phyloP scores from a whole-genome alignment of 257 asterid species.

The Nyctanthes arbortristis region DNA sequence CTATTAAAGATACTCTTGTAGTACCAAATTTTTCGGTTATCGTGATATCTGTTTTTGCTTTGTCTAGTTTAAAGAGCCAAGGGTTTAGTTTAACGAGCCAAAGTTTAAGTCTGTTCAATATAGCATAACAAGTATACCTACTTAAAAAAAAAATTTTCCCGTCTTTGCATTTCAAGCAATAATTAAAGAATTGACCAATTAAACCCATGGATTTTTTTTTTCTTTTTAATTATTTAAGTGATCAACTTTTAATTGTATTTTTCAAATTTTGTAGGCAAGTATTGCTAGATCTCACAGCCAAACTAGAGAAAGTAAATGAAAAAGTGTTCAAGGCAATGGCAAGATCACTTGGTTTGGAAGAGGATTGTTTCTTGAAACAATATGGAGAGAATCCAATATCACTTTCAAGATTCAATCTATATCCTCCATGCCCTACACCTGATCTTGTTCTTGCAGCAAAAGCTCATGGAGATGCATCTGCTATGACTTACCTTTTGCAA shows the following conservation, averaged over 20 bases:
- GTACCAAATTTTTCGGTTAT: too few relatives aligned
- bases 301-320: slow-evolving; percentile 27
- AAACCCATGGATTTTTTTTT: neutral
- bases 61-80: too few relatives aligned
- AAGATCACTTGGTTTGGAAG: slow-evolving; percentile 34
- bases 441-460: slow-evolving; percentile 35
- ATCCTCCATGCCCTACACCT: slow-evolving; percentile 47
- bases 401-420: slow-evolving; percentile 35
- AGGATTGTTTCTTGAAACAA: slow-evolving; percentile 30
- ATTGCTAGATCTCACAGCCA: slow-evolving; percentile 22
- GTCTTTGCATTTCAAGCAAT: too few relatives aligned
- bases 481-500: slow-evolving; percentile 35
- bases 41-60: too few relatives aligned
- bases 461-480: slow-evolving; percentile 49
- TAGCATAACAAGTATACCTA: too few relatives aligned
- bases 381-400: slow-evolving; percentile 30
- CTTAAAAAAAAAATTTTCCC: too few relatives aligned
- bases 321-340: slow-evolving; percentile 36
- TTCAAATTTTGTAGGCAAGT: slow-evolving; percentile 16
- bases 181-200: too few relatives aligned
- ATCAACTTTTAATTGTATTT: too few relatives aligned
- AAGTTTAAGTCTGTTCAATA: too few relatives aligned
- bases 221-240: too few relatives aligned
- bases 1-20: too few relatives aligned
- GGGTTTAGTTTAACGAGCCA: too few relatives aligned